phyloP scores from a whole-genome alignment of 2,329 filamentous ascomycete species.

The Penicillium palitans region DNA sequence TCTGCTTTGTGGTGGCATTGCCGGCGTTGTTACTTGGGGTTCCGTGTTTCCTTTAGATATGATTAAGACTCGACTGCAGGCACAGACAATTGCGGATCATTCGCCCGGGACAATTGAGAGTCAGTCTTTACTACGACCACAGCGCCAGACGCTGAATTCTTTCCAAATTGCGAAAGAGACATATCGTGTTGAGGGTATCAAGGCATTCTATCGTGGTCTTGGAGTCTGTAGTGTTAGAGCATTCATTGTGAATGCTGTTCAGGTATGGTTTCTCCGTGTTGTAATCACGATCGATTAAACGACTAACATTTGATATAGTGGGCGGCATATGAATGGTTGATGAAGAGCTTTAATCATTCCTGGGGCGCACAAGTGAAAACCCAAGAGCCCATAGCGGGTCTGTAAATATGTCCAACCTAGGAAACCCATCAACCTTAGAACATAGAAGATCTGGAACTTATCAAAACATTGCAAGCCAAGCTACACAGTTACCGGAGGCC shows the following conservation, averaged over 20 bases:
- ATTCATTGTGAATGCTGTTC: conserved; percentile 90
- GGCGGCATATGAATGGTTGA: conserved; percentile 88
- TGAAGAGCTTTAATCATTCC: conserved; percentile 50
- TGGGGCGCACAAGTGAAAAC: conserved; percentile 12
- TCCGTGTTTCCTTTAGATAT: conserved; percentile 91
- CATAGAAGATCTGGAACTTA: background rate
- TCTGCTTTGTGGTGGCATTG: conserved; percentile 80
- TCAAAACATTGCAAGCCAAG: conserved; percentile 7
- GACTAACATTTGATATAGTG: conserved; percentile 56
- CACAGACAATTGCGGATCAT: conserved; percentile 52
- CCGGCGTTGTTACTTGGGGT: conserved; percentile 84
- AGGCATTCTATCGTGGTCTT: conserved; percentile 71
- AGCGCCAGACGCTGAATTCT: conserved; percentile 49
- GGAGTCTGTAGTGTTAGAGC: conserved; percentile 80
- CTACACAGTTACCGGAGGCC: conserved; percentile 22
- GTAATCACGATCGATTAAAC: background rate
- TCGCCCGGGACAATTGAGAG: conserved; percentile 21
- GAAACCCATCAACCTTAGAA: background rate
- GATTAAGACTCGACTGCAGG: conserved; percentile 89
- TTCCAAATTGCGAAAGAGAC: conserved; percentile 64
- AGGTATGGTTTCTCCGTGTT: conserved; percentile 42
- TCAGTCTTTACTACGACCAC: conserved; percentile 24
- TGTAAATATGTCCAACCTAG: background rate
- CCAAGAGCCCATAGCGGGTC: background rate
- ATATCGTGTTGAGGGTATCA: conserved; percentile 63